Base-by-base conservation (phyloP, 1,139 yeast species). In the Taphrina wiesneri region DNA sequence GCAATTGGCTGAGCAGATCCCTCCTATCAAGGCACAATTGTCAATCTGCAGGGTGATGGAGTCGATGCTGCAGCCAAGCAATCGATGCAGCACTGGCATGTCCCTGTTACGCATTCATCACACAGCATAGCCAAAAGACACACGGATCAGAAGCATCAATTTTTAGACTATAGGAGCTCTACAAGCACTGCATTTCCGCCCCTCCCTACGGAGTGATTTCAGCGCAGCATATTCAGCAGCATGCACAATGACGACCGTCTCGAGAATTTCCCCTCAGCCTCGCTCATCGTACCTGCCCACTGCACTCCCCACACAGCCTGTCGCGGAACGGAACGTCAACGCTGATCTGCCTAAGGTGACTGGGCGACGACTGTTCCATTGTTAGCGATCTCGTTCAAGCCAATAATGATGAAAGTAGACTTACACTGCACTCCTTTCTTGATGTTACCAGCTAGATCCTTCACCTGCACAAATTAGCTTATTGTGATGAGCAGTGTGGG, bases 401-500 rank as follows among this genome's bases (percentile, higher is more conserved):
- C 51, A n/a, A 7, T 5, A 11, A 2, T 0, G 1, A 26, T 23
- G 13, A 25, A 13, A 2, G 25, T 19, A 1, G 11, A 49, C 54
- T 28, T 28, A 49, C 54, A 49, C 36, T 49, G 54, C 28, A 57
- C 65, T 46, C 96, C 96, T 85, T 88, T 88, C 73, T 81, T 85
- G 74, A 85, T 85, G 82, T 84, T 84, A 79, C 82, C 84, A 79
- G 79, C 79, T 66, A 79, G 75, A 70, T 78, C 81, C 59, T 70
- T 76, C 76, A 77, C 77, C 73, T 41, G 19, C 1, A 25, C 23
- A 15, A 7, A 46, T 25, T 15, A 32, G 28, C 30, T 13, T 32
- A 47, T 26, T 30, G 25, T 45, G 41, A 26, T 25, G 36, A 19
- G 1, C 11, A 21, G 6, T 49, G n/a, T 17, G 28, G 2, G 25